phyloP scores from a whole-genome alignment of 345 rosid species.

The Geranium brycei region DNA sequence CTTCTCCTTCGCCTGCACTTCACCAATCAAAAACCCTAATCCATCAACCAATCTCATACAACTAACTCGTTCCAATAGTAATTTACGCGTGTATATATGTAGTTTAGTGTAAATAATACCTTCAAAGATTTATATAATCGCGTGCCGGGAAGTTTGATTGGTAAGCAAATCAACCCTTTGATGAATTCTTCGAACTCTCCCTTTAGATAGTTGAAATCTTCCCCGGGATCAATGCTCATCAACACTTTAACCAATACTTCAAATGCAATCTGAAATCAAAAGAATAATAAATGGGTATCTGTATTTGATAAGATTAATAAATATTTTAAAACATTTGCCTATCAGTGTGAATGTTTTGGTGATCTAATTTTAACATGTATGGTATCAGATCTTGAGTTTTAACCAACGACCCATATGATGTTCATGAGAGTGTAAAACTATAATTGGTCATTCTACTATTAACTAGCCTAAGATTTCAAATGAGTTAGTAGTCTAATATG shows the following conservation, averaged over 20 bases:
- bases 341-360: too few relatives aligned
- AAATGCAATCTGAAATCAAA: conserved; percentile 52
- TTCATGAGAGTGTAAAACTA: too few relatives aligned
- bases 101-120: conserved; percentile 20
- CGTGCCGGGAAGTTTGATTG: conserved; percentile 82
- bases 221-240: conserved; percentile 57
- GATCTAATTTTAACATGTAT: too few relatives aligned
- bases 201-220: conserved; percentile 50
- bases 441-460: too few relatives aligned
- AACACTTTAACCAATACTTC: conserved; percentile 56
- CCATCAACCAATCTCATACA: not conserved
- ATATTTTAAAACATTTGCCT: too few relatives aligned
- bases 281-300: not conserved
- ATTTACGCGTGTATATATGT: too few relatives aligned
- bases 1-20: conserved; percentile 58
- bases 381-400: too few relatives aligned
- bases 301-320: too few relatives aligned
- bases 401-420: too few relatives aligned
- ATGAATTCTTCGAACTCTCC: conserved; percentile 71
- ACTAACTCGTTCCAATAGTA: too few relatives aligned
- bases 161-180: conserved; percentile 85
- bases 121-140: conserved; percentile 69
- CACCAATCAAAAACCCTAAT: conserved; percentile 9
- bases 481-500: too few relatives aligned
- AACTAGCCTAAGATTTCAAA: too few relatives aligned